These are phyloP conservation scores for Ilex asprella DNA, from an alignment of 257 asterid species.

Conservation along the genomic window DNA sequence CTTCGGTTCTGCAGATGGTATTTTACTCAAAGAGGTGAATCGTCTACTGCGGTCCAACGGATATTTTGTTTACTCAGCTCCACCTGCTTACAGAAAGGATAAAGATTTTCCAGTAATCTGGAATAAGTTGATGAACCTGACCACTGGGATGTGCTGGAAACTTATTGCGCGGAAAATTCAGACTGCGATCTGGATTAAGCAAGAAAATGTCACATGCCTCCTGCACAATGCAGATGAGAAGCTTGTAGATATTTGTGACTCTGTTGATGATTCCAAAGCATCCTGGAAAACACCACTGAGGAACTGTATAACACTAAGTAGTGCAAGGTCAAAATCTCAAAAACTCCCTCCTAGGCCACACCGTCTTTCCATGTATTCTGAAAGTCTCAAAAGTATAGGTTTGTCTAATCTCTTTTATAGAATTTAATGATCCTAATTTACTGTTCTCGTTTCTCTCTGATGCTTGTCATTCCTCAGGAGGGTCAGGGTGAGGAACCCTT, in stretches of 20 bases:
- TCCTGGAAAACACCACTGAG: constrained; percentile 58
- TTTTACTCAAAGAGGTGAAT: constrained; percentile 75
- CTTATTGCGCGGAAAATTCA: constrained; percentile 85
- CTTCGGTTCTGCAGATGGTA: constrained; percentile 60
- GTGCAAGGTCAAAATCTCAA: constrained; percentile 17
- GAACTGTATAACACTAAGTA: constrained; percentile 36
- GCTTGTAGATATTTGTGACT: constrained; percentile 51
- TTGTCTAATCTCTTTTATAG: constrained; percentile 11
- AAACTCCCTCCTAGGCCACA: constrained; percentile 74
- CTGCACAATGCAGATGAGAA: constrained; percentile 43
- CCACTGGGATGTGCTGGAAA: constrained; percentile 96
- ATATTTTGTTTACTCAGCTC: constrained; percentile 88
- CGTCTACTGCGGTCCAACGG: constrained; percentile 74
- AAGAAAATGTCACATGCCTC: constrained; percentile 56
- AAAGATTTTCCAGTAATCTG: constrained; percentile 77
- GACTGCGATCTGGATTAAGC: constrained; percentile 87
- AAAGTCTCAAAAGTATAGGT: constrained; percentile 56
- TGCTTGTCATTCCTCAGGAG: no score
- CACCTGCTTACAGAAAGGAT: constrained; percentile 92
- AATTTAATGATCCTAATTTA: not conserved
- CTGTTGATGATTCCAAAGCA: constrained; percentile 38
- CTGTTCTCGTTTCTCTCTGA: not conserved
- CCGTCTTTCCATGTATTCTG: constrained; percentile 71
- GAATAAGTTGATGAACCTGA: constrained; percentile 64
- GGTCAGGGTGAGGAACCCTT: no score